A percentile compares a stretch with the other conserved stretches of the same genome.
Conservation (phyloP, 768 basidiomycete genomes). For the Mycena metata region DNA sequence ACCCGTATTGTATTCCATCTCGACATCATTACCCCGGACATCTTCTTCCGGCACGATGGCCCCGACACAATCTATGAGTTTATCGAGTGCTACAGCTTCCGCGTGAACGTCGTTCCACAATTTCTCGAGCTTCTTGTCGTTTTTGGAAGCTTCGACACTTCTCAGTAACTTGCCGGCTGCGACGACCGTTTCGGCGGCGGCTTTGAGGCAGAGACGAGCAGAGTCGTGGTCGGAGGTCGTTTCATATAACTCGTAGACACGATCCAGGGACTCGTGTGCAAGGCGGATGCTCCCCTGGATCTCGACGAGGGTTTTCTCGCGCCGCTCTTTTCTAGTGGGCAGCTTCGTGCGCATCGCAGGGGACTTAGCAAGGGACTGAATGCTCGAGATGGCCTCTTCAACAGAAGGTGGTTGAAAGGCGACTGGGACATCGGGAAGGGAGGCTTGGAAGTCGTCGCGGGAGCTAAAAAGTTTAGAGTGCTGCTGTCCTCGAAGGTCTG, state of each 20-base stretch:
- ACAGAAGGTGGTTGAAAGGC: slow-evolving; percentile 17
- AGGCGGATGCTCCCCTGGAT: slow-evolving; percentile 23
- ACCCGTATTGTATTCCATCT: slow-evolving; percentile 25
- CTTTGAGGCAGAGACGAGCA: slow-evolving; percentile 25
- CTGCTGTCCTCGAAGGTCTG: slow-evolving; percentile 28
- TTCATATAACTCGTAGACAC: slow-evolving; percentile 16
- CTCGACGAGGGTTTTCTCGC: slow-evolving; percentile 23
- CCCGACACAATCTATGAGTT: slow-evolving; percentile 29
- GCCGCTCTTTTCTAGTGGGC: slow-evolving; percentile 29
- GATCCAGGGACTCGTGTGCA: slow-evolving; percentile 14
- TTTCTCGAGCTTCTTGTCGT: slow-evolving; percentile 19
- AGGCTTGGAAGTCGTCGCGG: slow-evolving; percentile 21
- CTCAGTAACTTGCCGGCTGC: slow-evolving; percentile 27
- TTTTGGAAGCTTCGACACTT: slow-evolving; percentile 27
- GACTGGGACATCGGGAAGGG: slow-evolving; percentile 12
- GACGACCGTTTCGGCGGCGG: slow-evolving; percentile 28
- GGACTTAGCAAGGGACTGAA: slow-evolving; percentile 8
- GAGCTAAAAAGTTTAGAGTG: slow-evolving; percentile 34
- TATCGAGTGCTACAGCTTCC: slow-evolving; percentile 29
- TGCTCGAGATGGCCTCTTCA: slow-evolving; percentile 23
- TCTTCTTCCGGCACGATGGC: slow-evolving; percentile 22
- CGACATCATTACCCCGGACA: slow-evolving; percentile 12
- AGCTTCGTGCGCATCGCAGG: slow-evolving; percentile 1
- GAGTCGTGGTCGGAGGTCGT: slow-evolving; percentile 26
- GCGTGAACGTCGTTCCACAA: slow-evolving; percentile 25